Evolutionary conservation across 345 rosid genomes (phyloP).

Genomic region (Lepidium aucheri): DNA sequence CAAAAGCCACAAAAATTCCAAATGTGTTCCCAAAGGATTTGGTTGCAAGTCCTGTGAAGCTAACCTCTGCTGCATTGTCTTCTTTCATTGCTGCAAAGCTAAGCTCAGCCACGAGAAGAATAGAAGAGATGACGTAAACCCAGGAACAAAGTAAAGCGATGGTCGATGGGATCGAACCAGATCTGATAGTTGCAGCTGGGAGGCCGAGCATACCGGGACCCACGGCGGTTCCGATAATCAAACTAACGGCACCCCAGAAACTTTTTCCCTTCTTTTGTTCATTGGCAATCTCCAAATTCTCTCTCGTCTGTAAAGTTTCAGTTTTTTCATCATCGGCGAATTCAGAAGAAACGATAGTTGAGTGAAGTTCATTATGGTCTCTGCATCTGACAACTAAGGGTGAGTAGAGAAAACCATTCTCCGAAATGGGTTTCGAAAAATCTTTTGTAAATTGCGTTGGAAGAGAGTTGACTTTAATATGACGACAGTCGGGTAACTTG

Average conservation of each 20-base stretch:
- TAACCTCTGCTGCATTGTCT: constrained; percentile 71
- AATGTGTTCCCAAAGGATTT: constrained; percentile 62
- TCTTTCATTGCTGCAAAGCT: constrained; percentile 83
- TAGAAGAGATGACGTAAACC: constrained; percentile 80
- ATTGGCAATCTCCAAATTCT: constrained; percentile 8
- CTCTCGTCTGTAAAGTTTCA: constrained; percentile 5
- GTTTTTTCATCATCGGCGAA: background rate
- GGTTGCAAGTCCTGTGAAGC: constrained; percentile 77
- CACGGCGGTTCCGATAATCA: constrained; percentile 86
- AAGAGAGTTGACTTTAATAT: background rate
- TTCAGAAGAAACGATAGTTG: constrained; percentile 11
- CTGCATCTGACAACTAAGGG: constrained; percentile 21
- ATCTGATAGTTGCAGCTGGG: constrained; percentile 73
- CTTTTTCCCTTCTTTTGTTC: constrained; percentile 33
- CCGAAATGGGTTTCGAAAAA: background rate
- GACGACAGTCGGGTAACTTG: background rate
- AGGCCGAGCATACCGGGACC: constrained; percentile 93
- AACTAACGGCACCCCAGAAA: constrained; percentile 92
- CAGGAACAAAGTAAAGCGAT: constrained; percentile 58
- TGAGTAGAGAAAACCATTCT: background rate
- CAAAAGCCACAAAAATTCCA: constrained; percentile 66
- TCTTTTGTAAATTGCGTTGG: background rate
- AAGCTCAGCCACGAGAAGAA: constrained; percentile 82
- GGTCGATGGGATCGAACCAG: constrained; percentile 70
- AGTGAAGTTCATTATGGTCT: background rate